A percentile compares a stretch with the other conserved stretches of the same genome.
phyloP scores from a whole-genome alignment of 768 basidiomycete species.

The Lactarius pseudohatsudake region DNA sequence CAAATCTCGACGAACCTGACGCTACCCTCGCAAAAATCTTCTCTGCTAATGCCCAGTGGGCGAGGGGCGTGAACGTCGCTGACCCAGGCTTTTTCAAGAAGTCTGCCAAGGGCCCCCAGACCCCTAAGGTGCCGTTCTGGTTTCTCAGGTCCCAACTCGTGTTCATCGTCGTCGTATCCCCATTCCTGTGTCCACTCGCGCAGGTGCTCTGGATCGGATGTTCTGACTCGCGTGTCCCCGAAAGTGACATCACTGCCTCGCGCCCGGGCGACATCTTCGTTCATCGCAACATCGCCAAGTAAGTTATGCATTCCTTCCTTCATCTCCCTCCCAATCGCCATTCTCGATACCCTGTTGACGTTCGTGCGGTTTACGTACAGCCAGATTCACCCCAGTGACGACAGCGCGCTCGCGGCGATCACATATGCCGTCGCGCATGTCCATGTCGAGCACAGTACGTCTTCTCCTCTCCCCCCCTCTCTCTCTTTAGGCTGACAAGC shows the following conservation, averaged over 20 bases:
- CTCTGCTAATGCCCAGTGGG: constrained; percentile 66
- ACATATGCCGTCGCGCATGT: constrained; percentile 69
- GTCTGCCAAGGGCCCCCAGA: constrained; percentile 58
- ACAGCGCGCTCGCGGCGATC: constrained; percentile 68
- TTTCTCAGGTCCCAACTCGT: background rate
- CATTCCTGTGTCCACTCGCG: background rate
- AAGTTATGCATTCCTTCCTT: constrained; percentile 31
- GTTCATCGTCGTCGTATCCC: background rate
- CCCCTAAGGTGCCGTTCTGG: constrained; percentile 50
- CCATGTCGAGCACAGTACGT: constrained; percentile 73
- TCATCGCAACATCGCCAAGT: constrained; percentile 89
- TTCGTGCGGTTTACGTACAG: constrained; percentile 38
- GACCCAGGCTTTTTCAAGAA: constrained; percentile 66
- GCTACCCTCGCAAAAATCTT: constrained; percentile 39
- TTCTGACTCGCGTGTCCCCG: constrained; percentile 84
- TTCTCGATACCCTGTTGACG: background rate
- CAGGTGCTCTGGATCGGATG: constrained; percentile 81
- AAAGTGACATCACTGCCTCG: constrained; percentile 65
- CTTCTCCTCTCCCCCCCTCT: constrained; percentile 25
- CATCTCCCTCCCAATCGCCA: no score
- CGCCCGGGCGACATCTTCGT: constrained; percentile 82
- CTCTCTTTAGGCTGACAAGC: background rate
- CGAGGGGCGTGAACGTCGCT: constrained; percentile 49
- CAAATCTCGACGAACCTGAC: constrained; percentile 11
- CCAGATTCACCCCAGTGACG: constrained; percentile 73